Evolutionary conservation across 495 filamentous ascomycete species (phyloP).

Genomic region (Poronia punctata): DNA sequence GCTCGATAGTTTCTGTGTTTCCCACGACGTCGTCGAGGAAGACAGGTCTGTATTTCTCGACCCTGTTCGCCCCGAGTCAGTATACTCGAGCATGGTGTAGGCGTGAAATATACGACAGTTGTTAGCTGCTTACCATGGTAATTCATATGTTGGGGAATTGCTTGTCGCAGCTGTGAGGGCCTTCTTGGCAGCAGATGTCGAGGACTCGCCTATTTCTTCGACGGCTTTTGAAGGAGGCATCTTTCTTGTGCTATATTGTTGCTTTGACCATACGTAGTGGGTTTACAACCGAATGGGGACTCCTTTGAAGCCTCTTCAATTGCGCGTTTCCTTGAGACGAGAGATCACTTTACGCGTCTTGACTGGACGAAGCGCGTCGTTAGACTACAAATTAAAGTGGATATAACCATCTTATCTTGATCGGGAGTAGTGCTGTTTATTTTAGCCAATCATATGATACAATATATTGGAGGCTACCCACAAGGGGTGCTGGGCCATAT

Average conservation of each 20-base stretch:
- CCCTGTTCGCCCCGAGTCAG: constrained; percentile 50
- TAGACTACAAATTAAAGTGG: no score
- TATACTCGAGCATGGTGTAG: not conserved
- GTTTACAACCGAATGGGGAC: no score
- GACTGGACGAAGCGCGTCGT: constrained; percentile 12
- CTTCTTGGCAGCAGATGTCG: constrained; percentile 62
- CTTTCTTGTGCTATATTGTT: constrained; percentile 8
- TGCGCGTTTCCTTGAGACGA: no score
- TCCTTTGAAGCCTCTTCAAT: no score
- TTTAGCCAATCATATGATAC: no score
- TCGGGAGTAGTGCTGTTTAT: no score
- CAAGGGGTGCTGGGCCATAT: no score
- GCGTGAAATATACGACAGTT: constrained; percentile 1
- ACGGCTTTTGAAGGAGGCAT: constrained; percentile 36
- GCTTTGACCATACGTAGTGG: not conserved
- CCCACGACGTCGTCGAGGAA: constrained; percentile 96
- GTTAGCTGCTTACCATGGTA: constrained; percentile 64
- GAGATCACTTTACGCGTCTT: constrained; percentile 29
- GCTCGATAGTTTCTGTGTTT: constrained; percentile 95
- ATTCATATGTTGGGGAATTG: constrained; percentile 65
- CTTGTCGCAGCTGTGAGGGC: constrained; percentile 56
- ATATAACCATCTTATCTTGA: no score
- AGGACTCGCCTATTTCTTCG: constrained; percentile 61
- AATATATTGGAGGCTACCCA: no score
- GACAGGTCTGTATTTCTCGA: constrained; percentile 94